Percentiles rank a stretch among this genome's conserved stretches.
Evolutionary conservation across 352 stramenopile species (phyloP).

Genomic region (Phytophthora colocasiae): DNA sequence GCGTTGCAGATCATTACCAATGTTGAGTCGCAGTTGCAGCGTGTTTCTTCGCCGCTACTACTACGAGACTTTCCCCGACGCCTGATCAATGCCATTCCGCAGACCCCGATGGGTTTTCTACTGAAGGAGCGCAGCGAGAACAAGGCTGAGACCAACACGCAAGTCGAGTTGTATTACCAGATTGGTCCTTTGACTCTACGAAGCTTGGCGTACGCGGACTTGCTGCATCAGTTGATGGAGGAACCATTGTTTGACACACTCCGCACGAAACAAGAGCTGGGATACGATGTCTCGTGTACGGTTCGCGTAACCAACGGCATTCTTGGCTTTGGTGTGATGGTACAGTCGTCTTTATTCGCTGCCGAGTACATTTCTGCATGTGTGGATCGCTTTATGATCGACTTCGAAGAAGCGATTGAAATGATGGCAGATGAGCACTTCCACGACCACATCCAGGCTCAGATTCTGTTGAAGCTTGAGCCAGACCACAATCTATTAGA

Average conservation of each 20-base stretch:
- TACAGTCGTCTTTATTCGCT: slow-evolving; percentile 82
- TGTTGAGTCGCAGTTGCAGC: slow-evolving; percentile 55
- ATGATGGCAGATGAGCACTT: slow-evolving; percentile 78
- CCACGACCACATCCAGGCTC: slow-evolving; percentile 78
- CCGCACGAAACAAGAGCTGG: slow-evolving; percentile 89
- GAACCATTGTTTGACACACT: slow-evolving; percentile 90
- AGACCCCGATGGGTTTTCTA: slow-evolving; percentile 50
- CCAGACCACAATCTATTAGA: slow-evolving; percentile 85
- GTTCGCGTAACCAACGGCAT: slow-evolving; percentile 85
- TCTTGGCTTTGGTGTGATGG: slow-evolving; percentile 83
- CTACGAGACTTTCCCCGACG: slow-evolving; percentile 47
- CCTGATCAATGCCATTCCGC: slow-evolving; percentile 65
- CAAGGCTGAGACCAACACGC: slow-evolving; percentile 80
- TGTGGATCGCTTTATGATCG: slow-evolving; percentile 76
- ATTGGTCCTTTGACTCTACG: slow-evolving; percentile 74
- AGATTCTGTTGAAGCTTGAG: slow-evolving; percentile 83
- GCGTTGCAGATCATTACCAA: slow-evolving; percentile 45
- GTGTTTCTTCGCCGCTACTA: slow-evolving; percentile 38
- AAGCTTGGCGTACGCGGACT: slow-evolving; percentile 73
- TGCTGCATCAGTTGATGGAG: slow-evolving; percentile 91
- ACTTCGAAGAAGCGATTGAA: slow-evolving; percentile 80
- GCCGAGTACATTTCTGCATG: slow-evolving; percentile 68
- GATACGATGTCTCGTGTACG: slow-evolving; percentile 91
- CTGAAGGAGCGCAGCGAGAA: slow-evolving; percentile 75
- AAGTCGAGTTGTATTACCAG: slow-evolving; percentile 90